Conservation (phyloP, 2,329 filamentous ascomycete species). For the Drechslera avenae region DNA sequence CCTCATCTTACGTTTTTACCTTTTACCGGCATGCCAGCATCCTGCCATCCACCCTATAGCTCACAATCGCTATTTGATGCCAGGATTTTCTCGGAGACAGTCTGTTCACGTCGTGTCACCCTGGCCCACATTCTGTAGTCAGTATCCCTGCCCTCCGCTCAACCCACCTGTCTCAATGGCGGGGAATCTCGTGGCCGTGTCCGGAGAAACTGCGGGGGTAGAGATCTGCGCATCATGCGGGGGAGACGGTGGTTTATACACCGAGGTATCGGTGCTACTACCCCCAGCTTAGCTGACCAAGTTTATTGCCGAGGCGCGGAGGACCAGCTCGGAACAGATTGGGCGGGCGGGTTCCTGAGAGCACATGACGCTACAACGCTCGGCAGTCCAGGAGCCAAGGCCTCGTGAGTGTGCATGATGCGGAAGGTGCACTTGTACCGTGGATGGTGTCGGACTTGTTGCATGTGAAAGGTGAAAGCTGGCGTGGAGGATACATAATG, state of each 20-base stretch:
- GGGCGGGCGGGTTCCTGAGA: conserved; percentile 5
- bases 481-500: neutral
- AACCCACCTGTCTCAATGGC: conserved; percentile 10
- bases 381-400: conserved; percentile 2
- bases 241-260: conserved; percentile 14
- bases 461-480: neutral
- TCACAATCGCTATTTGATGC: conserved; percentile 1
- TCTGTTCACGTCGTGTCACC: conserved; percentile 6
- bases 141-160: neutral
- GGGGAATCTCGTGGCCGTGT: conserved; percentile 14
- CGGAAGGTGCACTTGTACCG: neutral
- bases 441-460: neutral
- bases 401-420: conserved; percentile 3
- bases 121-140: conserved; percentile 1
- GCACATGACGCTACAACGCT: conserved; percentile 7
- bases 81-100: conserved; percentile 7
- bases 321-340: conserved; percentile 11
- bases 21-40: neutral
- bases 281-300: conserved; percentile 1
- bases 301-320: conserved; percentile 9
- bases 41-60: neutral
- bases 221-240: conserved; percentile 13
- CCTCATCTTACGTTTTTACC: neutral
- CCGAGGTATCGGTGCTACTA: conserved; percentile 6
- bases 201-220: conserved; percentile 15